Evolutionary conservation across 202 grass and related monocot genomes (phyloP).

Genomic region (Zoysia matrella): DNA sequence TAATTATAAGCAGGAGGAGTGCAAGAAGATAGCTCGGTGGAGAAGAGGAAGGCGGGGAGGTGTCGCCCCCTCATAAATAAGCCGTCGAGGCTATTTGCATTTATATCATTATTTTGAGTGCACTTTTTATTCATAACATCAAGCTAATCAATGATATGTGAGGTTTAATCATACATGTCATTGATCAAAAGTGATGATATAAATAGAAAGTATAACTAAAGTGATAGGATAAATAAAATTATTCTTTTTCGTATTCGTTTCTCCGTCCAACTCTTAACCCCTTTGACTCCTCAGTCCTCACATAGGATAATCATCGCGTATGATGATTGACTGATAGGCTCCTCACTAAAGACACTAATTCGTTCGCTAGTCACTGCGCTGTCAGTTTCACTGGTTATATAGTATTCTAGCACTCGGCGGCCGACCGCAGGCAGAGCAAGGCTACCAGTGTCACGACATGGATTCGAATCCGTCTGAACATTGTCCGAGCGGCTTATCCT

Average conservation of each 20-base stretch:
- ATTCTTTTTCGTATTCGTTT: conserved; percentile 43
- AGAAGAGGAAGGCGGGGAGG: background rate
- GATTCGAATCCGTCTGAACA: conserved; percentile 40
- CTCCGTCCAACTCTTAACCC: too few species aligned
- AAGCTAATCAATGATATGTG: too few species aligned
- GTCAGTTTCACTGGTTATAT: background rate
- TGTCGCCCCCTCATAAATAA: background rate
- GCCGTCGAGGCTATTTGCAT: too few species aligned
- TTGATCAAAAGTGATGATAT: too few species aligned
- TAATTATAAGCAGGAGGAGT: conserved; percentile 26
- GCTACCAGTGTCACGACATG: conserved; percentile 34
- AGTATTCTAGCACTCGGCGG: background rate
- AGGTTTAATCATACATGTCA: too few species aligned
- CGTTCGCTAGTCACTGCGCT: conserved; percentile 12
- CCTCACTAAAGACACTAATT: background rate
- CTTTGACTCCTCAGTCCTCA: conserved; percentile 28
- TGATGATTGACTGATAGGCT: conserved; percentile 28
- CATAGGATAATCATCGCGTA: background rate
- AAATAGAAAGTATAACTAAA: too few species aligned
- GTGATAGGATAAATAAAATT: background rate
- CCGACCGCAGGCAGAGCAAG: background rate
- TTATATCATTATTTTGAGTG: too few species aligned
- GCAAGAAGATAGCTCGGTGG: background rate
- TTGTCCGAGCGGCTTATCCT: conserved; percentile 18
- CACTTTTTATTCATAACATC: too few species aligned